Percentiles rank a stretch among this genome's conserved stretches.
Conservation (phyloP, 805 yeast species). For the Spencermartinsiella europaea region DNA sequence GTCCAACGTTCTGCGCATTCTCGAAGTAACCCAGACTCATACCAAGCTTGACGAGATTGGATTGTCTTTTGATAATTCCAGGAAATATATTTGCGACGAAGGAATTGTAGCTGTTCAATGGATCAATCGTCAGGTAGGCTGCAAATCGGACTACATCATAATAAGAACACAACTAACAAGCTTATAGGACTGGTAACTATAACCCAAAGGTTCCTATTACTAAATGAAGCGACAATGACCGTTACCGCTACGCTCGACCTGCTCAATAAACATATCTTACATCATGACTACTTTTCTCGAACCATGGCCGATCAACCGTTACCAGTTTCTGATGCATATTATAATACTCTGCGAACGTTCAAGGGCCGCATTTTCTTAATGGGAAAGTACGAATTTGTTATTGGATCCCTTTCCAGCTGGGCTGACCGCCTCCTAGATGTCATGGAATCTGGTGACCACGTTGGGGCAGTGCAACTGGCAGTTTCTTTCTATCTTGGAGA, state of each 20-base stretch:
- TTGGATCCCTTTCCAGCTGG: conserved; percentile 66
- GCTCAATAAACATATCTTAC: conserved; percentile 37
- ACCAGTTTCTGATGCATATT: conserved; percentile 32
- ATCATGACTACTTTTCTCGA: conserved; percentile 29
- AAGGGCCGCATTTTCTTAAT: conserved; percentile 48
- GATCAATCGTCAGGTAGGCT: conserved; percentile 37
- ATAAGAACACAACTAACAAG: conserved; percentile 13
- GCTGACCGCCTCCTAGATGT: conserved; percentile 52
- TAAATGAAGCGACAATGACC: conserved; percentile 38
- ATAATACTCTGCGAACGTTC: conserved; percentile 35
- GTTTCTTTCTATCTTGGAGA: conserved; percentile 47
- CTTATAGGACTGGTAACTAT: conserved; percentile 40
- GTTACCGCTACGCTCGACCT: conserved; percentile 36
- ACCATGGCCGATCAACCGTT: conserved; percentile 23
- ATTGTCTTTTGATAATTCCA: conserved; percentile 37
- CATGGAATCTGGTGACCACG: conserved; percentile 45
- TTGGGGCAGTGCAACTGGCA: conserved; percentile 54
- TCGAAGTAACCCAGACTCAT: conserved; percentile 40
- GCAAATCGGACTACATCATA: not conserved
- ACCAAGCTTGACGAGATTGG: conserved; percentile 21
- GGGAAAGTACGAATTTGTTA: conserved; percentile 47
- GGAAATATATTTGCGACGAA: conserved; percentile 43
- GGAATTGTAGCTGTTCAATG: conserved; percentile 53
- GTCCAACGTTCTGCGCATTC: conserved; percentile 53
- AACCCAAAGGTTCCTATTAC: conserved; percentile 42